Percentiles rank a stretch among this genome's conserved stretches.
phyloP scores from a whole-genome alignment of 352 stramenopile species.

The Lagenidium sp. region DNA sequence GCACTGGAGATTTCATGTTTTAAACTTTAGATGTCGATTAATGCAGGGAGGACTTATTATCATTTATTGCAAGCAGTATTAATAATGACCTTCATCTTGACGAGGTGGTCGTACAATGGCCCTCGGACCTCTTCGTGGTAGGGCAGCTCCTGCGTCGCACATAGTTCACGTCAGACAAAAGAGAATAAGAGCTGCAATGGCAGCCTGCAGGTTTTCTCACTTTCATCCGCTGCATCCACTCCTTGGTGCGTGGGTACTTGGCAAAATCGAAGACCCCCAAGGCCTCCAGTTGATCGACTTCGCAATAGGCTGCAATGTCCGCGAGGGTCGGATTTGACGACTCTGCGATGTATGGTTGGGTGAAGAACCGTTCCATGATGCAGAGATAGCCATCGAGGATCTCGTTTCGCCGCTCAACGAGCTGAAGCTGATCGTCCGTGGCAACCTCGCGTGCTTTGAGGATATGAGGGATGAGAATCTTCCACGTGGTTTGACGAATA shows the following conservation, averaged over 20 bases:
- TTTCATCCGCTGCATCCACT: conserved; percentile 17
- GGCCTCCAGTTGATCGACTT: conserved; percentile 55
- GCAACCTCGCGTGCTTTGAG: conserved; percentile 1
- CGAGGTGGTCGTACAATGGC: conserved; percentile 13
- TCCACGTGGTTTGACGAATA: conserved; percentile 27
- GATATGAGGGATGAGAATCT: conserved; percentile 29
- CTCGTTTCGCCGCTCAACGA: conserved; percentile 4
- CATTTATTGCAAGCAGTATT: too few species aligned
- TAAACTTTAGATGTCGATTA: too few species aligned
- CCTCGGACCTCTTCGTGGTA: conserved; percentile 32
- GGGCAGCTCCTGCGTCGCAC: conserved; percentile 20
- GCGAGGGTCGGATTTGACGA: conserved; percentile 45
- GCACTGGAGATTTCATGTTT: too few species aligned
- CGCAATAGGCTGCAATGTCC: conserved; percentile 49
- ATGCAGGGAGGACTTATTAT: too few species aligned
- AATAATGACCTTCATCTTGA: conserved; percentile 11
- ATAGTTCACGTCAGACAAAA: too few species aligned
- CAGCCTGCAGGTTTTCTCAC: too few species aligned
- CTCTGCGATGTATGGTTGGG: conserved; percentile 35
- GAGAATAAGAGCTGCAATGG: neutral
- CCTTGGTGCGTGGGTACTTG: conserved; percentile 13
- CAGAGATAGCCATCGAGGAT: conserved; percentile 18
- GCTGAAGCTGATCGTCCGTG: conserved; percentile 7
- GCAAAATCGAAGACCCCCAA: conserved; percentile 35
- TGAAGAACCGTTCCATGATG: conserved; percentile 39